Conservation (phyloP, 179 eudicot genomes). For the Spinacia oleracea region DNA sequence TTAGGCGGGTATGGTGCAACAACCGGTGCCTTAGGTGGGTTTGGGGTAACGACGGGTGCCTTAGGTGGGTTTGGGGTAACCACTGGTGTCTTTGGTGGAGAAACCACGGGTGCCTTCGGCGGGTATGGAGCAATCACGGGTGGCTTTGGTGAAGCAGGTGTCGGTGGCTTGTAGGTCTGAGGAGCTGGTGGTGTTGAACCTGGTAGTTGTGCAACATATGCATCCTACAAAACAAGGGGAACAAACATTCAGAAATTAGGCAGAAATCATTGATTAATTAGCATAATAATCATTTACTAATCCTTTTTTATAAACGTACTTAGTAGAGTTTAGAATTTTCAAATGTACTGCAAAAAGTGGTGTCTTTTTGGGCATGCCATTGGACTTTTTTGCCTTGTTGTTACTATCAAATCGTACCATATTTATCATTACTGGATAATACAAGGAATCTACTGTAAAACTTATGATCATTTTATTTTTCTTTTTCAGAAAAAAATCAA, state of each 20-base stretch:
- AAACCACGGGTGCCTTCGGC: constrained; percentile 8
- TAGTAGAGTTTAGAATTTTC: not conserved
- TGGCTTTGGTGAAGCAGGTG: constrained; percentile 22
- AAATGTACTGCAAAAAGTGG: not conserved
- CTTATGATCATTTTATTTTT: not conserved
- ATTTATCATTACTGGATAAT: not conserved
- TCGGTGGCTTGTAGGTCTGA: constrained; percentile 21
- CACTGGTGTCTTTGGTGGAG: constrained; percentile 14
- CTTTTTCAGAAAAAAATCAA: not conserved
- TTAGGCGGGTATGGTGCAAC: not conserved
- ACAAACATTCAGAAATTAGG: not conserved
- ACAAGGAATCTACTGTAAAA: not conserved
- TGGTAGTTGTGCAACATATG: not conserved
- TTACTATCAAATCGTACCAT: not conserved
- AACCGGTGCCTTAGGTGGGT: constrained; percentile 27
- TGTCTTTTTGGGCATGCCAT: not conserved
- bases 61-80: constrained; percentile 23
- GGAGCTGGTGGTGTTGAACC: constrained; percentile 20
- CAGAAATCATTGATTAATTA: not conserved
- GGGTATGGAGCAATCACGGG: constrained; percentile 14
- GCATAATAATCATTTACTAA: not conserved
- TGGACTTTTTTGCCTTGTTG: not conserved
- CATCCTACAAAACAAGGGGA: constrained; percentile 10
- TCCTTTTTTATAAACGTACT: not conserved
- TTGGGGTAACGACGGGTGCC: constrained; percentile 2